A percentile compares a stretch with the other conserved stretches of the same genome.
Conservation (phyloP, 164 flowering plant genomes). For the Amborella trichopoda region DNA sequence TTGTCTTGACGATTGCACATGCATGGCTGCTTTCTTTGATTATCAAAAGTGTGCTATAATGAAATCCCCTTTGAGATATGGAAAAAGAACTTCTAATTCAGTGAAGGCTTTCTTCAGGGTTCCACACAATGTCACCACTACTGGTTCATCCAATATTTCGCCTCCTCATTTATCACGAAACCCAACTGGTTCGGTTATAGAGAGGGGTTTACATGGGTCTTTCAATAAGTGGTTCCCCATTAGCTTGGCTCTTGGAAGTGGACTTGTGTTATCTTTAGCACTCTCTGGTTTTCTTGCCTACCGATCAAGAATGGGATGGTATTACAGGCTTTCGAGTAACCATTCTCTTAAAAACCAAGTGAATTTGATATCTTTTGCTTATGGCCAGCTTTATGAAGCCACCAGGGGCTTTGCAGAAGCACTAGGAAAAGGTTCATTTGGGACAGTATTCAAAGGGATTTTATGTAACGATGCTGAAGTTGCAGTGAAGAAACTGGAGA, state of each 20-base stretch:
- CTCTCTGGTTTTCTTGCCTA: conserved; percentile 3
- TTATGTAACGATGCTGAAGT: conserved; percentile 13
- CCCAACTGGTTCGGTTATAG: neutral
- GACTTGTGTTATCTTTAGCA: conserved; percentile 6
- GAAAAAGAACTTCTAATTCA: conserved; percentile 5
- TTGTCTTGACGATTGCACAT: conserved; percentile 11
- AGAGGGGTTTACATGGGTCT: neutral
- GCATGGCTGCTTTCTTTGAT: conserved; percentile 7
- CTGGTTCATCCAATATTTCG: neutral
- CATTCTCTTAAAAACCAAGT: conserved; percentile 1
- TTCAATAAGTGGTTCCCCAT: neutral
- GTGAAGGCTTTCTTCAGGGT: conserved; percentile 3
- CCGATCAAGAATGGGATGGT: neutral
- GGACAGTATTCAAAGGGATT: conserved; percentile 12
- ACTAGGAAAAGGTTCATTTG: conserved; percentile 13
- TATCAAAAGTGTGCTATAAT: conserved; percentile 5
- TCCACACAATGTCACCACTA: conserved; percentile 7
- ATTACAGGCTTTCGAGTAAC: neutral
- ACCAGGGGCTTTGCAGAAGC: conserved; percentile 13
- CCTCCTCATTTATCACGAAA: neutral
- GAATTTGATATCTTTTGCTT: conserved; percentile 13
- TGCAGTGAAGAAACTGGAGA: conserved; percentile 13
- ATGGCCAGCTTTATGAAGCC: conserved; percentile 9
- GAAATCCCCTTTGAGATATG: conserved; percentile 14
- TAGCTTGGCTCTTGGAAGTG: conserved; percentile 7